Conservation (phyloP, 768 basidiomycete genomes). For the Peribolospora kevripleyi region DNA sequence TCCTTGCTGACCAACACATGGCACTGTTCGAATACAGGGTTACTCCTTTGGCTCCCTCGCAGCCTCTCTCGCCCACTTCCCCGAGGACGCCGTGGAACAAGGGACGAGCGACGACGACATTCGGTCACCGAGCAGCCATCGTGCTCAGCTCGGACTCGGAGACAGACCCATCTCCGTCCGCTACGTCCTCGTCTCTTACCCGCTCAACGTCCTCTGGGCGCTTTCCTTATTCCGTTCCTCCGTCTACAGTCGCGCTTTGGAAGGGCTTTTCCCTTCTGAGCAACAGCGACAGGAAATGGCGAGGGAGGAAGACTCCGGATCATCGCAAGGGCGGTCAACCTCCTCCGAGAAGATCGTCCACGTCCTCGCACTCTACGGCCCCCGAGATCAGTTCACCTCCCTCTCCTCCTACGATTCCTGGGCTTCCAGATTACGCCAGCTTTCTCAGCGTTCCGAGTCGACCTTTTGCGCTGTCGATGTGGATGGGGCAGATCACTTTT, state of each 20-base stretch:
- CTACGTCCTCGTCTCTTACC: slow-evolving; percentile 12
- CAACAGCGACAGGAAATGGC: background rate
- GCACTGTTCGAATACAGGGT: too few species aligned
- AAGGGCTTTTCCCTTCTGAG: background rate
- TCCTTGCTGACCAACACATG: too few species aligned
- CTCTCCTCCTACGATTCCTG: slow-evolving; percentile 2
- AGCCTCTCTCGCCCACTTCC: too few species aligned
- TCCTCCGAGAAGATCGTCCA: too few species aligned
- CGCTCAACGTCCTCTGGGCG: slow-evolving; percentile 13
- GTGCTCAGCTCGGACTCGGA: too few species aligned
- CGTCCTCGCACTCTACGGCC: slow-evolving; percentile 6
- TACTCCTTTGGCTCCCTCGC: too few species aligned
- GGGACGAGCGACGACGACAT: too few species aligned
- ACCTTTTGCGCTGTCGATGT: background rate
- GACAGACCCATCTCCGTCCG: background rate
- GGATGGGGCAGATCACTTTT: slow-evolving; percentile 13
- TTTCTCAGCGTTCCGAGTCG: background rate
- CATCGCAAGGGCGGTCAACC: too few species aligned
- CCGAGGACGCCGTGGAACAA: too few species aligned
- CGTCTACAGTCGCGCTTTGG: background rate
- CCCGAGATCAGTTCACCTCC: slow-evolving; percentile 9
- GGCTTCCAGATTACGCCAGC: background rate
- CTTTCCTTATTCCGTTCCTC: slow-evolving; percentile 6
- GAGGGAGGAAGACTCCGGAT: background rate
- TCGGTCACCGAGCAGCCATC: too few species aligned